phyloP scores from a whole-genome alignment of 2,329 filamentous ascomycete genomes.

The Colletotrichum neosansevieriae region DNA sequence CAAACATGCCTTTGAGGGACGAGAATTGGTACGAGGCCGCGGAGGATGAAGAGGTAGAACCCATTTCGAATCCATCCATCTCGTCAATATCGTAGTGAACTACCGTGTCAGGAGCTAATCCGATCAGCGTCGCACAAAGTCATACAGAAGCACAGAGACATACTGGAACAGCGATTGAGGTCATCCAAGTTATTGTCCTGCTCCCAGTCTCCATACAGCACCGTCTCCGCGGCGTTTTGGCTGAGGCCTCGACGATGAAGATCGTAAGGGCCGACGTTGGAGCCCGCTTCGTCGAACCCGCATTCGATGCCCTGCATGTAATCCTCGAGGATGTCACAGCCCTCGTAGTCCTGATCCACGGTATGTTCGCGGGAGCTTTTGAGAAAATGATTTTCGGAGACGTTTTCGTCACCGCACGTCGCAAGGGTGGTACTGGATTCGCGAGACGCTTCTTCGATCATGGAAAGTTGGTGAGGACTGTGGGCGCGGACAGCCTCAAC shows the following conservation, averaged over 20 bases:
- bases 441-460: constrained; percentile 34
- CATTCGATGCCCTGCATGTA: neutral
- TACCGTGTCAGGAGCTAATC: constrained; percentile 31
- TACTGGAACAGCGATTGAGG: constrained; percentile 28
- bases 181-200: constrained; percentile 37
- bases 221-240: constrained; percentile 25
- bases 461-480: constrained; percentile 34
- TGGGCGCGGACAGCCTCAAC: constrained; percentile 2
- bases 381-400: neutral
- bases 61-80: neutral
- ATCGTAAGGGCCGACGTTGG: constrained; percentile 30
- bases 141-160: neutral
- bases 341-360: neutral
- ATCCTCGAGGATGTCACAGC: constrained; percentile 3
- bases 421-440: constrained; percentile 8
- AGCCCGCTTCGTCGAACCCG: constrained; percentile 12
- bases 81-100: constrained; percentile 18
- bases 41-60: constrained; percentile 6
- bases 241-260: neutral
- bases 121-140: neutral
- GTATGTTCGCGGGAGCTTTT: neutral
- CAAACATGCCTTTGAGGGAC: constrained; percentile 11
- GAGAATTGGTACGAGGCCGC: constrained; percentile 19
- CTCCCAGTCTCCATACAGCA: constrained; percentile 37
- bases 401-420: neutral